These are phyloP conservation scores for Suhomyces prunicola DNA, from an alignment of 805 yeast species.

Conservation along the genomic window DNA sequence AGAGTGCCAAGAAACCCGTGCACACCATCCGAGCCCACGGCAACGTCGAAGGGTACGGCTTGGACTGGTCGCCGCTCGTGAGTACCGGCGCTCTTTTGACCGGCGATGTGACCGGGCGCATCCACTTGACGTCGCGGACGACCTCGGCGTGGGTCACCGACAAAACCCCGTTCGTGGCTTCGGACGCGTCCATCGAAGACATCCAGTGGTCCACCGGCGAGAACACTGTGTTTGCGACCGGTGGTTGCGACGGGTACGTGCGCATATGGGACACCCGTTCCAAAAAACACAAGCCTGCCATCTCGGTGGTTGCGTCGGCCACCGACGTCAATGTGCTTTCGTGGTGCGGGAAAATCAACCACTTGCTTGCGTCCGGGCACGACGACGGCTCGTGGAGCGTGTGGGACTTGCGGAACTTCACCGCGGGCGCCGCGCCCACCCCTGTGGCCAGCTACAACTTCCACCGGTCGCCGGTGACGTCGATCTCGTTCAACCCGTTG, in stretches of 20 bases:
- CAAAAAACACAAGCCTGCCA: slow-evolving; percentile 85
- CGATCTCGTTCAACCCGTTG: slow-evolving; percentile 89
- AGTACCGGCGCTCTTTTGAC: slow-evolving; percentile 77
- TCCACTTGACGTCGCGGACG: slow-evolving; percentile 74
- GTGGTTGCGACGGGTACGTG: slow-evolving; percentile 86
- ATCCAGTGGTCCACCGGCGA: slow-evolving; percentile 95
- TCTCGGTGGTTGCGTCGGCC: slow-evolving; percentile 74
- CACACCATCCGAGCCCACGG: slow-evolving; percentile 86
- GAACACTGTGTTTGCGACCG: slow-evolving; percentile 91
- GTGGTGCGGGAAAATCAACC: slow-evolving; percentile 87
- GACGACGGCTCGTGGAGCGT: slow-evolving; percentile 98
- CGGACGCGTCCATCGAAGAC: slow-evolving; percentile 84
- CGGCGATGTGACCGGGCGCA: slow-evolving; percentile 86
- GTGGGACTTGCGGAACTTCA: slow-evolving; percentile 92
- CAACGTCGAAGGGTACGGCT: slow-evolving; percentile 93
- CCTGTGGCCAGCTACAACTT: slow-evolving; percentile 95
- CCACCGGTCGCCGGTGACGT: slow-evolving; percentile 91
- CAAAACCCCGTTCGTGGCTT: slow-evolving; percentile 68
- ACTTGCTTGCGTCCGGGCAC: slow-evolving; percentile 90
- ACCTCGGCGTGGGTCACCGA: slow-evolving; percentile 83
- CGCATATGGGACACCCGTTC: slow-evolving; percentile 97
- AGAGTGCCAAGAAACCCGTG: slow-evolving; percentile 70
- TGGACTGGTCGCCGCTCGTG: slow-evolving; percentile 92
- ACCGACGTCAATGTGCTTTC: slow-evolving; percentile 93
- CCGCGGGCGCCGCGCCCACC: slow-evolving; percentile 50